A percentile compares a stretch with the other conserved stretches of the same genome.
These are phyloP conservation scores for Penicillium lividum DNA, from an alignment of 495 filamentous ascomycete species.

Conservation along the genomic window DNA sequence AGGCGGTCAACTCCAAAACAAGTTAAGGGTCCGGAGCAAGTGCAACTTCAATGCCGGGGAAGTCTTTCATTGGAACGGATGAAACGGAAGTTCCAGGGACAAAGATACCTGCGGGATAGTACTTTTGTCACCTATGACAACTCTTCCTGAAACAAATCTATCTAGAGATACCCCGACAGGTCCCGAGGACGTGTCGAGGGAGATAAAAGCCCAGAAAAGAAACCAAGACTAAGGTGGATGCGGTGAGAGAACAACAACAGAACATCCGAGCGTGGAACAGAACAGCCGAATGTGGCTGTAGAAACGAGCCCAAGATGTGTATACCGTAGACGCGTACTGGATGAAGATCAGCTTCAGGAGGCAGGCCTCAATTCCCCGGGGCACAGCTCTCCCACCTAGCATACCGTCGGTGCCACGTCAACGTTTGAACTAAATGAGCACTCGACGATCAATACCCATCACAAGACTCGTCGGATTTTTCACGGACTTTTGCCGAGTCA, in stretches of 20 bases:
- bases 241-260: background rate
- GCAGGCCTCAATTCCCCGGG: background rate
- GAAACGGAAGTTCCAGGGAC: background rate
- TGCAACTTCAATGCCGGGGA: background rate
- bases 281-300: too few relatives aligned
- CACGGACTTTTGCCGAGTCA: background rate
- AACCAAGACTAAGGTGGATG: background rate
- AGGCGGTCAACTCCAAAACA: constrained; percentile 5
- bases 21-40: background rate
- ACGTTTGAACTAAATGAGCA: background rate
- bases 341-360: background rate
- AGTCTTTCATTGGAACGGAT: constrained; percentile 4
- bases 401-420: background rate
- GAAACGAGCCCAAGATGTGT: background rate
- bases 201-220: background rate
- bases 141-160: background rate
- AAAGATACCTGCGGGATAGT: constrained; percentile 3
- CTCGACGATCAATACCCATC: background rate
- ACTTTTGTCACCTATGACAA: constrained; percentile 7
- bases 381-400: background rate
- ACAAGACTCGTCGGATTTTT: background rate
- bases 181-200: too few relatives aligned
- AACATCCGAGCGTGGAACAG: too few relatives aligned
- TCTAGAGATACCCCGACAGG: background rate
- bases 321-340: background rate